phyloP scores from a whole-genome alignment of 1,139 yeast genomes.

The Geotrichum klebahnii region DNA sequence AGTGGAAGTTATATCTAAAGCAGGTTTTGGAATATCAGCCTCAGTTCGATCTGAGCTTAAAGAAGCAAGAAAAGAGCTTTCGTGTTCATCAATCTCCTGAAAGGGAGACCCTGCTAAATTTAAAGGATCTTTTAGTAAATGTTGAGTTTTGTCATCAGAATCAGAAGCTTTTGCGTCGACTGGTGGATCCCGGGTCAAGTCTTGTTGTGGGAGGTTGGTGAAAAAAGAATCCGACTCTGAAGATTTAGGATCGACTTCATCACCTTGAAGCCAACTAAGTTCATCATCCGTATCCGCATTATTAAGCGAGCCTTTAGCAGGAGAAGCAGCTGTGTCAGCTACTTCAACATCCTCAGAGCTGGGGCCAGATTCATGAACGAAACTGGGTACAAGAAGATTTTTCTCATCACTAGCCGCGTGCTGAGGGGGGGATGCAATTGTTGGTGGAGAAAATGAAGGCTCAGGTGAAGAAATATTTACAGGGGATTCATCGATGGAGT shows the following conservation, averaged over 20 bases:
- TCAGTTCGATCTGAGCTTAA: neutral
- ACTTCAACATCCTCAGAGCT: too few species aligned
- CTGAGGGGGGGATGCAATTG: too few species aligned
- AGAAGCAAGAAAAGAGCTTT: neutral
- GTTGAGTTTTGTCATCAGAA: too few species aligned
- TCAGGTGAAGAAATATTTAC: neutral
- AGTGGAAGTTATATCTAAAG: neutral
- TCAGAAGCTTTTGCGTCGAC: too few species aligned
- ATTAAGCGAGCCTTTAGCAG: neutral
- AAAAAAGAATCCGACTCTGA: conserved; percentile 1
- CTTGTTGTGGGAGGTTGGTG: too few species aligned
- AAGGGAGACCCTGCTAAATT: neutral
- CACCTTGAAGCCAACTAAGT: conserved; percentile 7
- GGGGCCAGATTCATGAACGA: too few species aligned
- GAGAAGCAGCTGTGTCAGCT: too few species aligned
- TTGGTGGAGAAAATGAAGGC: conserved; percentile 1
- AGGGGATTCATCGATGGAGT: neutral
- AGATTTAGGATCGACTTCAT: conserved; percentile 8
- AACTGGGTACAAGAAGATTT: too few species aligned
- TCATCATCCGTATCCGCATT: conserved; percentile 2
- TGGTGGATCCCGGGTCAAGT: too few species aligned
- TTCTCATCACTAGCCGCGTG: too few species aligned
- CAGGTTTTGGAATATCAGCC: neutral
- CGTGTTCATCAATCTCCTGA: neutral
- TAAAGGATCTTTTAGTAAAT: neutral